Evolutionary conservation across 1,284 basidiomycete genomes (phyloP).

Genomic region (Meripilus lineatus): DNA sequence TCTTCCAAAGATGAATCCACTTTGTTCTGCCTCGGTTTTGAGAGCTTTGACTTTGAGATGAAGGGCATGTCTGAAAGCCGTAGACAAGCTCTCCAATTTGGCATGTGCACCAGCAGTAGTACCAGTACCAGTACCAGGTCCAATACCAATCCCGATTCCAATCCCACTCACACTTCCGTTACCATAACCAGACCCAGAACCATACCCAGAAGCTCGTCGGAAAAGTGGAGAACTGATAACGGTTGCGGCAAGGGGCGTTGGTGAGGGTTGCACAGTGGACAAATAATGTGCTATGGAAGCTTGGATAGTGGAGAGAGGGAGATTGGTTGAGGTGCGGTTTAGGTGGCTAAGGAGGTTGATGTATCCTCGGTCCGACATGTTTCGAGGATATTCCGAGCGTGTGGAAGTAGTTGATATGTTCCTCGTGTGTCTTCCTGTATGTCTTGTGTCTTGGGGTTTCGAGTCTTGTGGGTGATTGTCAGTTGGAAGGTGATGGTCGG

Average conservation of each 20-base stretch:
- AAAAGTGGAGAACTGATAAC: slow-evolving; percentile 59
- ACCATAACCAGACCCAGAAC: too few relatives aligned
- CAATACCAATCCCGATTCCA: too few relatives aligned
- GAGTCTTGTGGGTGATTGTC: too few relatives aligned
- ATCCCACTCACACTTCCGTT: too few relatives aligned
- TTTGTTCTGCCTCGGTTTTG: slow-evolving; percentile 33
- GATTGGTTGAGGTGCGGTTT: slow-evolving; percentile 40
- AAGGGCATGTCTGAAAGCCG: slow-evolving; percentile 58
- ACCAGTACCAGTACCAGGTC: too few relatives aligned
- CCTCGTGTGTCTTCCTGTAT: too few relatives aligned
- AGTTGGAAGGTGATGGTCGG: too few relatives aligned
- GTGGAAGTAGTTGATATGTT: too few relatives aligned
- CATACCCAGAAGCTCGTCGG: too few relatives aligned
- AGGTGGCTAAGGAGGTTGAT: slow-evolving; percentile 53
- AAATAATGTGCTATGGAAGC: slow-evolving; percentile 62
- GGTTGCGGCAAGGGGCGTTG: slow-evolving; percentile 63
- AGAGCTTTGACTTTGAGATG: slow-evolving; percentile 48
- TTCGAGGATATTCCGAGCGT: too few relatives aligned
- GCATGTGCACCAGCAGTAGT: slow-evolving; percentile 27
- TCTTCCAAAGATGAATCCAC: slow-evolving; percentile 37
- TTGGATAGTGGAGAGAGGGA: slow-evolving; percentile 50
- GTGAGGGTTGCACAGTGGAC: slow-evolving; percentile 43
- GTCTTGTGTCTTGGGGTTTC: too few relatives aligned
- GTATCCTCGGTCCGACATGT: slow-evolving; percentile 38
- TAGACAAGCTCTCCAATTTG: slow-evolving; percentile 48